These are phyloP conservation scores for Xylaria sp. DNA, from an alignment of 2,329 filamentous ascomycete species.

Conservation along the genomic window DNA sequence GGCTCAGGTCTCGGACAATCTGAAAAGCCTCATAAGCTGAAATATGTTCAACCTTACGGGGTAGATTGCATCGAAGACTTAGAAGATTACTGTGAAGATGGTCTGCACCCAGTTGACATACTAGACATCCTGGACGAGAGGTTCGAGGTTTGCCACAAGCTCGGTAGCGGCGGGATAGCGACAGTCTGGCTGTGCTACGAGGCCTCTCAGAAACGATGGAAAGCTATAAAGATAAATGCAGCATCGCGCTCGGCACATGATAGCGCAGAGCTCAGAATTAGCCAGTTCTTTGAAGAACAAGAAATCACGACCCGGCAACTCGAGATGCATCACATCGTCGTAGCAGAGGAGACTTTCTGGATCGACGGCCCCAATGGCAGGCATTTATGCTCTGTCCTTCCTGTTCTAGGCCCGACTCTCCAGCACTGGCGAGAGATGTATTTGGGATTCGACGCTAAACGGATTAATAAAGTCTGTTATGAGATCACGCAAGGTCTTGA, in stretches of 20 bases:
- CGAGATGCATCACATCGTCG: slow-evolving; percentile 23
- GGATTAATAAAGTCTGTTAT: slow-evolving; percentile 24
- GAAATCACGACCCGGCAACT: slow-evolving; percentile 1
- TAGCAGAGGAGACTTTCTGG: slow-evolving; percentile 32
- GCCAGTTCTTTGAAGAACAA: not conserved
- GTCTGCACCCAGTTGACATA: slow-evolving; percentile 23
- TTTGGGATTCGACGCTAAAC: not conserved
- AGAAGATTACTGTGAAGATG: slow-evolving; percentile 27
- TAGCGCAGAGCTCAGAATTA: slow-evolving; percentile 23
- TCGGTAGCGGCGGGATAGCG: slow-evolving; percentile 34
- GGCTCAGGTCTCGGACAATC: not conserved
- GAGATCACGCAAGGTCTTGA: slow-evolving; percentile 27
- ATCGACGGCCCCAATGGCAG: slow-evolving; percentile 32
- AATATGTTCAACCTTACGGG: slow-evolving; percentile 3
- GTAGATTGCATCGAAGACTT: slow-evolving; percentile 25
- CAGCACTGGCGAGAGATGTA: slow-evolving; percentile 22
- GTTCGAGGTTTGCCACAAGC: slow-evolving; percentile 35
- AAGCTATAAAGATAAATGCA: slow-evolving; percentile 34
- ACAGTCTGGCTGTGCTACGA: slow-evolving; percentile 41
- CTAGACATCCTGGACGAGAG: slow-evolving; percentile 16
- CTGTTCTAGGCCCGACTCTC: slow-evolving; percentile 29
- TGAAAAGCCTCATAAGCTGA: not conserved
- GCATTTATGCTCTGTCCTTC: slow-evolving; percentile 37
- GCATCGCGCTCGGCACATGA: slow-evolving; percentile 23
- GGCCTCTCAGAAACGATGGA: slow-evolving; percentile 28